A percentile compares a stretch with the other conserved stretches of the same genome.
phyloP scores from a whole-genome alignment of 169 alveolate genomes.

The Cryptosporidium baileyi region DNA sequence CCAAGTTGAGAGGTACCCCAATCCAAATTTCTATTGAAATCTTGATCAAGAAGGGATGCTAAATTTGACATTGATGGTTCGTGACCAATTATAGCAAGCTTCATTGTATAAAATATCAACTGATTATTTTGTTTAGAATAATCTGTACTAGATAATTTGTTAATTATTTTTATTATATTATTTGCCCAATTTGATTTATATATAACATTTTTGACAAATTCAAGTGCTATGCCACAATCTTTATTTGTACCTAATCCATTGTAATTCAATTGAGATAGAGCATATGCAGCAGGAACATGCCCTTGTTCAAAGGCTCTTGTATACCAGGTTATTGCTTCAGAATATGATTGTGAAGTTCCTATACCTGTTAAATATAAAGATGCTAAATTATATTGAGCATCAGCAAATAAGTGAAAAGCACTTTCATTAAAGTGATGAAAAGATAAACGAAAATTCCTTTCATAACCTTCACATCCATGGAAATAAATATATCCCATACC shows the following conservation, averaged over 20 bases:
- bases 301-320: slow-evolving; percentile 68
- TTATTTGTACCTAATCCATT: slow-evolving; percentile 55
- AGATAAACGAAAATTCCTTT: slow-evolving; percentile 28
- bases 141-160: background rate
- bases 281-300: slow-evolving; percentile 58
- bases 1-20: slow-evolving; percentile 19
- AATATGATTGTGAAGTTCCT: slow-evolving; percentile 56
- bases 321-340: slow-evolving; percentile 56
- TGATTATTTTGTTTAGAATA: background rate
- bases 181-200: slow-evolving; percentile 2
- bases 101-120: slow-evolving; percentile 11
- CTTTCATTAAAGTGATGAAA: slow-evolving; percentile 68
- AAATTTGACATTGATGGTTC: slow-evolving; percentile 43
- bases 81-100: slow-evolving; percentile 42
- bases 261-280: slow-evolving; percentile 47
- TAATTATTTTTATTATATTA: background rate
- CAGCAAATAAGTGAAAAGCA: slow-evolving; percentile 57
- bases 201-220: background rate
- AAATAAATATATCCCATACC: slow-evolving; percentile 67
- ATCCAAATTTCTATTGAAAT: background rate
- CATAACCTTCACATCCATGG: slow-evolving; percentile 55
- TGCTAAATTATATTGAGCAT: slow-evolving; percentile 61
- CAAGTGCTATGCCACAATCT: slow-evolving; percentile 38
- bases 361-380: slow-evolving; percentile 60
- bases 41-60: slow-evolving; percentile 18